Evolutionary conservation across 2,329 filamentous ascomycete genomes (phyloP), one percentile per base, ranked within the genome.

Genomic region (Epichloe sibirici): DNA sequence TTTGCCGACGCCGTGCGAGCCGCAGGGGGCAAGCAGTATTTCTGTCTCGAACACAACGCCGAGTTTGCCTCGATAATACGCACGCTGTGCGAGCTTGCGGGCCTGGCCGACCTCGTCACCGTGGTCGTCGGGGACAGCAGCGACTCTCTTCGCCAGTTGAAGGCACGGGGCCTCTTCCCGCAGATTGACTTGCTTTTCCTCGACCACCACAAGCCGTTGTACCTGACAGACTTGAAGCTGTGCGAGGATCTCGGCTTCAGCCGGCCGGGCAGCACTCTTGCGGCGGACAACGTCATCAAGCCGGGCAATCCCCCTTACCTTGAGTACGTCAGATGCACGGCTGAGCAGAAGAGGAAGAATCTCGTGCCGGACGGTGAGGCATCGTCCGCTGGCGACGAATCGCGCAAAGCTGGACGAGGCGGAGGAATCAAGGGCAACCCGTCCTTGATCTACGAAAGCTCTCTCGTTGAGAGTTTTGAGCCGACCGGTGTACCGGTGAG

Each of bases 121-220:
- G 81, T 91, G 8, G 65, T 88, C 21, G 77, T 90, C 25, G 88
- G 86, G 4, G 74, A 81, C 4, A 86, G 83, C 57, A 79, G 84
- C 54, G 72, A 75, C n/a, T 82, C 81, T 0, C 72, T 91, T 45
- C 73, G 75, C 48, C 75, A 79, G 5, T 71, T 91, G 4, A 73
- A 81, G 56, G 61, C 69, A 1, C 65, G 71, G 3, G 80, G 80
- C 0, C 61, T 64, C 4, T 64, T 90, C 25, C 66, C 72, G 25
- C 73, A 76, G 45, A 79, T 90, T 55, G 85, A 89, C 59, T 68
- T 90, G 40, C 71, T 90, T 66, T 91, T 93, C 65, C 70, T 93
- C 38, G 88, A 93, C 61, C 88, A 93, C 65, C 84, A 85, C 67
- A 90, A 91, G 66, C 83, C 85, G 0, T 78, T 82, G 0, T 93